Conservation (phyloP, 768 basidiomycete genomes). For the Leccinum truebloodii region DNA sequence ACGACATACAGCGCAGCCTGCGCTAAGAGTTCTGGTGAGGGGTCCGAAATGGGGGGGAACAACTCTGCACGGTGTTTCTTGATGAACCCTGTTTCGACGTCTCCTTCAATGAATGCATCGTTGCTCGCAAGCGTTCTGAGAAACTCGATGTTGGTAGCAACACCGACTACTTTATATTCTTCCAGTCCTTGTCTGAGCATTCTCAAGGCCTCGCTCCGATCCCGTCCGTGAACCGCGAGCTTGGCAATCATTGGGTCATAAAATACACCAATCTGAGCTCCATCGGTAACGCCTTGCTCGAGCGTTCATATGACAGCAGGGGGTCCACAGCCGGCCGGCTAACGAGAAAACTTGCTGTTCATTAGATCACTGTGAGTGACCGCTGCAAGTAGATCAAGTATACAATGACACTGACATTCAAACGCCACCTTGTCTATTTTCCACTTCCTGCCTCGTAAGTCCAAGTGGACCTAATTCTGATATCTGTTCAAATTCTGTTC, state of each 20-base stretch:
- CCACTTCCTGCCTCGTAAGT: too few species aligned
- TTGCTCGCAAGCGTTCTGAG: conserved; percentile 77
- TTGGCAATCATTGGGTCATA: conserved; percentile 95
- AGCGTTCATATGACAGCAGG: conserved; percentile 29
- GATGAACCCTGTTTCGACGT: conserved; percentile 94
- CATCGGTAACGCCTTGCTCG: conserved; percentile 85
- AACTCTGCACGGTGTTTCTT: conserved; percentile 83
- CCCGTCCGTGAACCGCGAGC: conserved; percentile 83
- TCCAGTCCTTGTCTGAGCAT: conserved; percentile 79
- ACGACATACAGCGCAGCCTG: conserved; percentile 78
- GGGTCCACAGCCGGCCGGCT: too few species aligned
- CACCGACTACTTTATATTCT: conserved; percentile 88
- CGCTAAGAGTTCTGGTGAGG: conserved; percentile 65
- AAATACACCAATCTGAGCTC: conserved; percentile 80
- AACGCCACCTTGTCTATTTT: too few species aligned
- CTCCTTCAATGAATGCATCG: conserved; percentile 68
- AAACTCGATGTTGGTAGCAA: conserved; percentile 91
- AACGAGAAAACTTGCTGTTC: too few species aligned
- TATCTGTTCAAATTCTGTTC: too few species aligned
- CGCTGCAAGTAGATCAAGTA: too few species aligned
- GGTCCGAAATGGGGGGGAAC: conserved; percentile 64
- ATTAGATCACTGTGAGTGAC: too few species aligned
- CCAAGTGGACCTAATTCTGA: too few species aligned
- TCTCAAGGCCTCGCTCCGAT: conserved; percentile 81
- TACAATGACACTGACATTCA: too few species aligned